These are phyloP conservation scores for Eutrema yunnanense DNA, from an alignment of 345 rosid species.

Conservation along the genomic window DNA sequence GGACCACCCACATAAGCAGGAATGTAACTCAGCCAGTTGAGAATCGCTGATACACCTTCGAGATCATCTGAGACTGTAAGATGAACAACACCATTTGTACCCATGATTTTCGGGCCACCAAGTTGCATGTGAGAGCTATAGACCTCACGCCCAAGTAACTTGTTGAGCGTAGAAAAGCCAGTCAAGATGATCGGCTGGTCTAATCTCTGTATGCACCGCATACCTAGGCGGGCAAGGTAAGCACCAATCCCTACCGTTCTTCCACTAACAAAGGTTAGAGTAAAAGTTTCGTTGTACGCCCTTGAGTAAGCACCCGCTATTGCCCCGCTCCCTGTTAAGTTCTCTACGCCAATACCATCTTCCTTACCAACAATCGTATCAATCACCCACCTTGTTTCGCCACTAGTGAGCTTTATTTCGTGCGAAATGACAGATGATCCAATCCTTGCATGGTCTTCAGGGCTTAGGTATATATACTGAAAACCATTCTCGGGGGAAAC, in stretches of 20 bases:
- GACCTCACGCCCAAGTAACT: slow-evolving; percentile 98
- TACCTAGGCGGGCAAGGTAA: slow-evolving; percentile 96
- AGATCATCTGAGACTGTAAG: slow-evolving; percentile 96
- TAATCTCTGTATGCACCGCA: slow-evolving; percentile 97
- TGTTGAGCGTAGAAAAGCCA: slow-evolving; percentile 95
- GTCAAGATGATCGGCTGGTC: slow-evolving; percentile 99
- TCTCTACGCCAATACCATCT: slow-evolving; percentile 96
- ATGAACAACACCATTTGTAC: slow-evolving; percentile 98
- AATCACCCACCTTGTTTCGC: slow-evolving; percentile 88
- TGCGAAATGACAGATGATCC: slow-evolving; percentile 83
- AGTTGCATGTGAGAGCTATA: slow-evolving; percentile 99
- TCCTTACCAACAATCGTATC: slow-evolving; percentile 95
- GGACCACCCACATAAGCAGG: slow-evolving; percentile 78
- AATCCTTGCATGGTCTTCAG: slow-evolving; percentile 65
- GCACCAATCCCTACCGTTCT: slow-evolving; percentile 99
- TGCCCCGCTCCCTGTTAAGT: slow-evolving; percentile 94
- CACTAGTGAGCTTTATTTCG: slow-evolving; percentile 64
- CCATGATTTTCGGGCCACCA: slow-evolving; percentile 99
- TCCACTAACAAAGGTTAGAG: slow-evolving; percentile 90
- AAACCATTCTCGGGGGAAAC: slow-evolving; percentile 81
- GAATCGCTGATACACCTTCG: slow-evolving; percentile 86
- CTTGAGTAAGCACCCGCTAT: slow-evolving; percentile 94
- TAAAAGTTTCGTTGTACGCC: slow-evolving; percentile 97
- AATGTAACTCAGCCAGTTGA: slow-evolving; percentile 89
- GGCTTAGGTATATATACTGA: slow-evolving; percentile 76